Conservation (phyloP, 2,329 filamentous ascomycete species). For the Penicillium sp. region DNA sequence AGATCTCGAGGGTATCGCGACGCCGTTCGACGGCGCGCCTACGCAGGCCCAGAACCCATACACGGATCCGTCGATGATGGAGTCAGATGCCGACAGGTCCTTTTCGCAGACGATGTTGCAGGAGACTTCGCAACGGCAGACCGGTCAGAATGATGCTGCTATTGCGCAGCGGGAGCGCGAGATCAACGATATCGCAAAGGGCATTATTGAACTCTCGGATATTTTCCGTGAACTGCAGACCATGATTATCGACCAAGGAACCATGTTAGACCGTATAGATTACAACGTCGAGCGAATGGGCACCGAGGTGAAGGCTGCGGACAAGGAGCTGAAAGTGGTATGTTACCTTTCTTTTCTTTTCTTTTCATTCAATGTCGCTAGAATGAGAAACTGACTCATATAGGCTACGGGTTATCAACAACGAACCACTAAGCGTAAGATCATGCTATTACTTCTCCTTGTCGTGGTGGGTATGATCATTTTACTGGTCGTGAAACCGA, state of each 20-base stretch:
- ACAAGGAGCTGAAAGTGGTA: conserved; percentile 83
- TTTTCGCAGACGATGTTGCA: conserved; percentile 88
- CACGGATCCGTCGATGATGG: conserved; percentile 81
- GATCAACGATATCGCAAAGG: conserved; percentile 96
- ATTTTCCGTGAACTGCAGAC: conserved; percentile 94
- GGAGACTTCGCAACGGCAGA: conserved; percentile 62
- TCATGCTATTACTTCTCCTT: conserved; percentile 82
- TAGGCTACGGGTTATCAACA: conserved; percentile 80
- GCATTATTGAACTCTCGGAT: conserved; percentile 94
- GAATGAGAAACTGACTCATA: not conserved
- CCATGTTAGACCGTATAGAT: conserved; percentile 89
- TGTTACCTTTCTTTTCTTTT: conserved; percentile 14
- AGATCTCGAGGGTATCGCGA: conserved; percentile 63
- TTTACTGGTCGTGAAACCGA: conserved; percentile 75
- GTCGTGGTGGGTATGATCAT: conserved; percentile 86
- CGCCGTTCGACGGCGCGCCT: conserved; percentile 49
- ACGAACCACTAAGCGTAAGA: conserved; percentile 83
- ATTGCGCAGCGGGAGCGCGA: conserved; percentile 93
- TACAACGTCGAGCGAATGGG: conserved; percentile 97
- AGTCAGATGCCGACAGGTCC: conserved; percentile 88
- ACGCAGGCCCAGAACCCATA: conserved; percentile 62
- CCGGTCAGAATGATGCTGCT: conserved; percentile 68
- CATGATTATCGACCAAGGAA: conserved; percentile 92
- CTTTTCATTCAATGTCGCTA: not conserved
- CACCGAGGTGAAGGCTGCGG: conserved; percentile 87